Conservation (phyloP, 2,329 filamentous ascomycete species). For the Paecilomyces sp. region DNA sequence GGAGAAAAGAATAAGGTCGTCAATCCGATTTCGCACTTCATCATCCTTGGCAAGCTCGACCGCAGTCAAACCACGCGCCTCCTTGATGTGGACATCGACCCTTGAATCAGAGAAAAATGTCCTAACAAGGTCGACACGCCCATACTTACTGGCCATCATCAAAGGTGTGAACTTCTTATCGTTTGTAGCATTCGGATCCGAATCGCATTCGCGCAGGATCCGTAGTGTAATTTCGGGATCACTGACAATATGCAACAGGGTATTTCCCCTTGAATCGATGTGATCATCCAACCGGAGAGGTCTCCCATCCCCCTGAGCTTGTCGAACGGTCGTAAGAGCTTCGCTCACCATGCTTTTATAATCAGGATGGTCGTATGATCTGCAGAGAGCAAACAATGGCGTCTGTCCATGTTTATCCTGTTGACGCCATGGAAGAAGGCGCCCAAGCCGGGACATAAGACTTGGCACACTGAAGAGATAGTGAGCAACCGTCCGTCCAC, state of each 20-base stretch:
- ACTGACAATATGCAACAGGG: conserved; percentile 89
- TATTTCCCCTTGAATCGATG: conserved; percentile 87
- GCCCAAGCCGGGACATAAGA: conserved; percentile 69
- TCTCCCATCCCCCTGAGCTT: conserved; percentile 67
- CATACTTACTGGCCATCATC: conserved; percentile 98
- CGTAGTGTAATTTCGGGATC: conserved; percentile 68
- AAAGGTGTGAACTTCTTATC: conserved; percentile 91
- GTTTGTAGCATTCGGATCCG: conserved; percentile 93
- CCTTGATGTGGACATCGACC: conserved; percentile 77
- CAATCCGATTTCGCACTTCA: conserved; percentile 91
- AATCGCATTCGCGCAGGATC: conserved; percentile 77
- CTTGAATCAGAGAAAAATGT: conserved; percentile 79
- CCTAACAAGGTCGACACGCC: conserved; percentile 85
- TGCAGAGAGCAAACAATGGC: conserved; percentile 88
- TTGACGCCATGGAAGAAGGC: conserved; percentile 76
- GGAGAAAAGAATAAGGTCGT: conserved; percentile 82
- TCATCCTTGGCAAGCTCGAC: conserved; percentile 97
- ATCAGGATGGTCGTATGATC: conserved; percentile 86
- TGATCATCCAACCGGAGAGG: conserved; percentile 89
- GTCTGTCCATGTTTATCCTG: conserved; percentile 96
- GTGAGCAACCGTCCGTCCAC: conserved; percentile 86
- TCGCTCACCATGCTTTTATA: conserved; percentile 83
- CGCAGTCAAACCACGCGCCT: conserved; percentile 81
- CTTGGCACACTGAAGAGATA: conserved; percentile 89
- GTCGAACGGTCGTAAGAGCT: conserved; percentile 66